Conservation (phyloP, 1,284 basidiomycete genomes). For the Dichomitus squalens region DNA sequence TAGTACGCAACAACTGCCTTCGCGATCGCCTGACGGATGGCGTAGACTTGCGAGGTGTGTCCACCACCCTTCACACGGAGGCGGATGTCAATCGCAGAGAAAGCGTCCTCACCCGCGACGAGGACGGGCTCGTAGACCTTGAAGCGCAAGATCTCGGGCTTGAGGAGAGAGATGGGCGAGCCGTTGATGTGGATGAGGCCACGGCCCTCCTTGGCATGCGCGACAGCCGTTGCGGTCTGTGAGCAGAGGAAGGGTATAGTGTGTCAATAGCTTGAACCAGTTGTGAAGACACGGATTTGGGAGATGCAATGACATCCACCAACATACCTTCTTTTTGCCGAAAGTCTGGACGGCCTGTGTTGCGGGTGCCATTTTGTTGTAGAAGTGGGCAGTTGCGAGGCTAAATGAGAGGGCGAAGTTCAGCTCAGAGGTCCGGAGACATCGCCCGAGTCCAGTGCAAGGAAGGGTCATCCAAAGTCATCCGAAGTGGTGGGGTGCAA, state of each 20-base stretch:
- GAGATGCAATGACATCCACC: not conserved
- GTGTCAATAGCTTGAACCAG: not conserved
- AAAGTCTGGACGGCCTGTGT: conserved; percentile 93
- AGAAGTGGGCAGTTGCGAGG: conserved; percentile 28
- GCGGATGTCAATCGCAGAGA: conserved; percentile 90
- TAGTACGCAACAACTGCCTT: conserved; percentile 99
- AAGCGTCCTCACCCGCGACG: conserved; percentile 85
- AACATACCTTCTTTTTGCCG: conserved; percentile 94
- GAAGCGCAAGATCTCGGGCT: conserved; percentile 94
- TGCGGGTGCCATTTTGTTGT: conserved; percentile 69
- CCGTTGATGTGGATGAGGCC: conserved; percentile 98
- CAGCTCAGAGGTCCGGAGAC: conserved; percentile 11
- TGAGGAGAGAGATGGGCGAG: conserved; percentile 92
- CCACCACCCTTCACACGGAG: conserved; percentile 99
- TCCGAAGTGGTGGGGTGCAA: conserved; percentile 37
- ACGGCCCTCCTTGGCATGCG: conserved; percentile 95
- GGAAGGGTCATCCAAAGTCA: conserved; percentile 44
- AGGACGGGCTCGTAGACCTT: conserved; percentile 98
- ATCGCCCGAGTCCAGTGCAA: conserved; percentile 10
- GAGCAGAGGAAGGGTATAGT: not conserved
- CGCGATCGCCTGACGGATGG: conserved; percentile 98
- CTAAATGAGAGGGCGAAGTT: conserved; percentile 14
- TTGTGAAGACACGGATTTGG: too few relatives aligned
- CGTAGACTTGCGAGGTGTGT: conserved; percentile 99
- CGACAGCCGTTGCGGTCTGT: conserved; percentile 95